These are phyloP conservation scores for Pichia sp. DNA, from an alignment of 1,139 yeast species.

Conservation along the genomic window DNA sequence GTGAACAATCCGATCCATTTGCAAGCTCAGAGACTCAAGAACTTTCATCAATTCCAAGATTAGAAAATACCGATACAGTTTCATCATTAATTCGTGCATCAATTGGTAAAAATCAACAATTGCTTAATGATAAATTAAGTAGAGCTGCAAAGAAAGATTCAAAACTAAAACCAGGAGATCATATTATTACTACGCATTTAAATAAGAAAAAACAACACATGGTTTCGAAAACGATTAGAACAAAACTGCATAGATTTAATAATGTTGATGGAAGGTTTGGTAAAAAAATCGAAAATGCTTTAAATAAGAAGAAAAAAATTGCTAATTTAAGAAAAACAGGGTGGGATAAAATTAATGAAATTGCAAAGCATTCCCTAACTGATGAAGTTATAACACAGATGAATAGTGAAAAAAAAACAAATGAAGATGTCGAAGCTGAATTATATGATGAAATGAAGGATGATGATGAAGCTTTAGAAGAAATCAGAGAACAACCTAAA, in stretches of 20 bases:
- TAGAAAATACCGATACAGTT: constrained; percentile 50
- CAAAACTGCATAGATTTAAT: constrained; percentile 42
- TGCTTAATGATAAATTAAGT: constrained; percentile 48
- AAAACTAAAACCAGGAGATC: constrained; percentile 28
- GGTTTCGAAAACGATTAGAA: constrained; percentile 35
- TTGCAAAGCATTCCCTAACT: constrained; percentile 14
- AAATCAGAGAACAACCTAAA: constrained; percentile 10
- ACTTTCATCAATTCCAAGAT: constrained; percentile 47
- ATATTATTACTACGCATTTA: constrained; percentile 22
- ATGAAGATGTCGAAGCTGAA: constrained; percentile 24
- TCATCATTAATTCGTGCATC: constrained; percentile 64
- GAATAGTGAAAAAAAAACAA: constrained; percentile 31
- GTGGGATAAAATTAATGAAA: constrained; percentile 62
- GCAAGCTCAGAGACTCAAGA: constrained; percentile 38
- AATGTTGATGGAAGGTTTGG: constrained; percentile 49
- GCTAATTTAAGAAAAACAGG: constrained; percentile 60
- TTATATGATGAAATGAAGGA: constrained; percentile 23
- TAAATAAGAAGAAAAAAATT: constrained; percentile 55
- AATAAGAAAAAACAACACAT: constrained; percentile 27
- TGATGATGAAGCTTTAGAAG: constrained; percentile 20
- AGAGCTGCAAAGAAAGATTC: constrained; percentile 32
- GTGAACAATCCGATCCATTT: constrained; percentile 39
- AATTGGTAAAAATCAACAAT: constrained; percentile 54
- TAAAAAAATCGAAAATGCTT: constrained; percentile 60
- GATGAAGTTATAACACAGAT: constrained; percentile 11